phyloP scores from a whole-genome alignment of 106 monocot genomes.

The Dendrobium catenatum region DNA sequence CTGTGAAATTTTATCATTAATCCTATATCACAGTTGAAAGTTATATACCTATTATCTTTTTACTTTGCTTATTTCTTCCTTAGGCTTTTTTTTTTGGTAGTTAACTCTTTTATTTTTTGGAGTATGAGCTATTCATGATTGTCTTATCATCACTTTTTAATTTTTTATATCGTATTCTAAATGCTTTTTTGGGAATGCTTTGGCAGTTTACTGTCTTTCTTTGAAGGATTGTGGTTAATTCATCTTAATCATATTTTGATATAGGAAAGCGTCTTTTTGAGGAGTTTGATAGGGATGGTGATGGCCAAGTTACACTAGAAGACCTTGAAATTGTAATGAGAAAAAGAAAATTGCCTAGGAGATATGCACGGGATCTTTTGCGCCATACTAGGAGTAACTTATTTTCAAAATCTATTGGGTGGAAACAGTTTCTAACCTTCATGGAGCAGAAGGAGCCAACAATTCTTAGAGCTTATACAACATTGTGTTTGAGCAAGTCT shows the following conservation, averaged over 20 bases:
- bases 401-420: conserved; percentile 90
- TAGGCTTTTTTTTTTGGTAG: not conserved
- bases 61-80: not conserved
- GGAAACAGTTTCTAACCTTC: conserved; percentile 82
- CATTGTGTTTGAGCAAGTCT: conserved; percentile 83
- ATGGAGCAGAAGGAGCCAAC: conserved; percentile 95
- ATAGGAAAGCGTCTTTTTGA: conserved; percentile 87
- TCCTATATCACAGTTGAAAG: not conserved
- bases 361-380: conserved; percentile 73
- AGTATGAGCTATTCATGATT: not conserved
- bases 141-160: not conserved
- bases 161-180: not conserved
- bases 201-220: not conserved
- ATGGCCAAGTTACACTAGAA: conserved; percentile 84
- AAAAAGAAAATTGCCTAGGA: conserved; percentile 66
- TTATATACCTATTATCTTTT: not conserved
- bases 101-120: not conserved
- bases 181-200: not conserved
- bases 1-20: not conserved
- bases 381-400: conserved; percentile 58
- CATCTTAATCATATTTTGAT: conserved; percentile 8
- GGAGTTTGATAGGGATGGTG: conserved; percentile 82
- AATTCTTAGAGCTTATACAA: conserved; percentile 83
- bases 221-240: not conserved
- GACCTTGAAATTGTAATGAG: conserved; percentile 92